These are phyloP conservation scores for Papiliotrema nemorosa DNA, from an alignment of 1,284 basidiomycete genomes.

Conservation along the genomic window DNA sequence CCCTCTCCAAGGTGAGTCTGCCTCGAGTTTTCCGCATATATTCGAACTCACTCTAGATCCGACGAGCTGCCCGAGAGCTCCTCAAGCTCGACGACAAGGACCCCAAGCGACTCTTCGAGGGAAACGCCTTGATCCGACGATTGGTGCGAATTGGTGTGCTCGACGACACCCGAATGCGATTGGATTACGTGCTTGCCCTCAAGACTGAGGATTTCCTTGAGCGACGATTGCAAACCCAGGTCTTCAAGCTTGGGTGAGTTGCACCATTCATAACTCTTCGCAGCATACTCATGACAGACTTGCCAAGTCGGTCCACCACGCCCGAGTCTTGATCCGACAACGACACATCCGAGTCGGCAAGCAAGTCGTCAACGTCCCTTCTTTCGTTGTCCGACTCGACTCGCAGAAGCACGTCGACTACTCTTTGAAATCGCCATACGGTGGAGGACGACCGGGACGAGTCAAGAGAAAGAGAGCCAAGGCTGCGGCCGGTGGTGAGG, in stretches of 20 bases:
- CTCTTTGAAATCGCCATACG: constrained; percentile 94
- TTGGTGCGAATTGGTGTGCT: constrained; percentile 99
- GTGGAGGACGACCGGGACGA: constrained; percentile 93
- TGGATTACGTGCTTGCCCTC: constrained; percentile 98
- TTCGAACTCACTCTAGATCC: constrained; percentile 61
- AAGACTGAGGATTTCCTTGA: constrained; percentile 99
- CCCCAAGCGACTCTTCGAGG: constrained; percentile 99
- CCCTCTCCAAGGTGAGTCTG: constrained; percentile 71
- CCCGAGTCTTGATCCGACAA: constrained; percentile 95
- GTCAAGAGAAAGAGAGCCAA: constrained; percentile 98
- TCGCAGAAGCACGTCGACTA: constrained; percentile 99
- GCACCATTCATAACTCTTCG: neutral
- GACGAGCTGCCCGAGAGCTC: constrained; percentile 99
- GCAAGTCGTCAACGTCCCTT: constrained; percentile 99
- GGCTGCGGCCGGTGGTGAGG: constrained; percentile 87
- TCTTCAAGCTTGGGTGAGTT: constrained; percentile 77
- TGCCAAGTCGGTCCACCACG: constrained; percentile 98
- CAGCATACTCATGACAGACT: constrained; percentile 60
- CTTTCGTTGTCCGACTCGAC: constrained; percentile 96
- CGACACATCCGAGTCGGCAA: constrained; percentile 83
- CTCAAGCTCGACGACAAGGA: constrained; percentile 99
- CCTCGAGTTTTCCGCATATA: neutral
- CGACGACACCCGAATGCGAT: constrained; percentile 97
- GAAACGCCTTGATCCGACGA: constrained; percentile 96
- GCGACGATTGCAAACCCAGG: constrained; percentile 97